Base-by-base conservation (phyloP, 2,329 filamentous ascomycete genomes). In the Aspergillus thermomutatus region DNA sequence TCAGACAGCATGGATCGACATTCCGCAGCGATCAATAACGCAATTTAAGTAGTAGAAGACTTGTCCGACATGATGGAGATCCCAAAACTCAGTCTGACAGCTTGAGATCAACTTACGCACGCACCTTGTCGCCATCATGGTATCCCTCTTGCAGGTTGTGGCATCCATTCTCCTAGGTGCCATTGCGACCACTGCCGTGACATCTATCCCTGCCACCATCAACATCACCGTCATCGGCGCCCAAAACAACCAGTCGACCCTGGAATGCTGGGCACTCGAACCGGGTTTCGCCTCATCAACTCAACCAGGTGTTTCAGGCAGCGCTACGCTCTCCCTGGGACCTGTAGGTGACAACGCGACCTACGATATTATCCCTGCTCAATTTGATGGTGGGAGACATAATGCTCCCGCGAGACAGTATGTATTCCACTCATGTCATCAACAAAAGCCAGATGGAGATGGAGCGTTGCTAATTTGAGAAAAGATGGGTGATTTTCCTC, bases 221-320 rank as follows among this genome's bases (percentile, higher is more conserved):
- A 80, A 79, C 60, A 58, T 81, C 52, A 80, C 78, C 3, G 72
- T 77, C 19, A 57, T 80, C 26, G 64, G 64, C 46, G 72, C 72
- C 1, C 62, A 59, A 17, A 66, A 75, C 53, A 72, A 73, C 53
- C 65, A 66, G 4, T 80, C 79, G 8, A 70, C 69, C 7, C 61
- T 81, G 4, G 75, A 80, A 65, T 81, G 78, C 72, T 81, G 78
- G 78, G 72, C 77, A 55, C 61, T 81, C 7, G 60, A 68, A 9
- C 61, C 69, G 3, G 72, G 72, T 11, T 77, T 77, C 53, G 28
- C 64, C n/a, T 62, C 59, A 1, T 71, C 73, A 8, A 54, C 64
- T 6, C 53, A 65, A n/a, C 54, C 72, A 6, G 77, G 76, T 2
- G 69, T 67, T 2, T 31, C 64, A 1, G 75, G 76, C 3, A 59